phyloP scores from a whole-genome alignment of 2,329 filamentous ascomycete genomes.

The Capronia coronata region DNA sequence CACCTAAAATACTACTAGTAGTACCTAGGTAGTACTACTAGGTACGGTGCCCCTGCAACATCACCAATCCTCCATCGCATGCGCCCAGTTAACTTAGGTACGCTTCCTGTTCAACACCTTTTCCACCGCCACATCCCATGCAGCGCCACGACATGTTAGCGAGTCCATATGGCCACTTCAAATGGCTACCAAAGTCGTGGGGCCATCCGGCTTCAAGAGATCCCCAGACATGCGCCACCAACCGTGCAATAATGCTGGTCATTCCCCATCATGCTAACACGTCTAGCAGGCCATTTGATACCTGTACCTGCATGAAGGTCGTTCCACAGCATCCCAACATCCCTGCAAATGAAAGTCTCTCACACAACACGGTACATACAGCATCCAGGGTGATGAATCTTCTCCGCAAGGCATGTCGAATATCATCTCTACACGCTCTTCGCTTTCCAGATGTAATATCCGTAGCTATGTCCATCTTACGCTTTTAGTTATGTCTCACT shows the following conservation, averaged over 20 bases:
- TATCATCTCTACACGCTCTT: too few relatives aligned
- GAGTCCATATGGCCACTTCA: not conserved
- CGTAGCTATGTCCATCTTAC: too few relatives aligned
- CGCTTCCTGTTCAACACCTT: not conserved
- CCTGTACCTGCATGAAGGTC: conserved; percentile 12
- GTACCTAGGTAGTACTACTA: too few relatives aligned
- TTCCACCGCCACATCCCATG: not conserved
- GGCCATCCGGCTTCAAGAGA: conserved; percentile 12
- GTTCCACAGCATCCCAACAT: not conserved
- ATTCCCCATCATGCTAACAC: not conserved
- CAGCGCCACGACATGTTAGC: not conserved
- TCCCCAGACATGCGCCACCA: not conserved
- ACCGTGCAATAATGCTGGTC: not conserved
- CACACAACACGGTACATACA: too few relatives aligned
- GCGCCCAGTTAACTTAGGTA: not conserved
- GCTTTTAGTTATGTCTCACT: too few relatives aligned
- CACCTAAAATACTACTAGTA: too few relatives aligned
- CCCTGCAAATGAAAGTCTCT: not conserved
- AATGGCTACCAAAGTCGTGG: conserved; percentile 3
- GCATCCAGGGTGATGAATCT: too few relatives aligned
- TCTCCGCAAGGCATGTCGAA: too few relatives aligned
- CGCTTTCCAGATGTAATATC: too few relatives aligned
- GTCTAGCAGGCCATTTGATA: not conserved
- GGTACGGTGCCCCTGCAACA: not conserved
- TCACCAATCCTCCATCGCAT: not conserved